Percentiles rank a stretch among this genome's conserved stretches.
phyloP scores from a whole-genome alignment of 495 filamentous ascomycete species.

The Penicillium longicatenatum region DNA sequence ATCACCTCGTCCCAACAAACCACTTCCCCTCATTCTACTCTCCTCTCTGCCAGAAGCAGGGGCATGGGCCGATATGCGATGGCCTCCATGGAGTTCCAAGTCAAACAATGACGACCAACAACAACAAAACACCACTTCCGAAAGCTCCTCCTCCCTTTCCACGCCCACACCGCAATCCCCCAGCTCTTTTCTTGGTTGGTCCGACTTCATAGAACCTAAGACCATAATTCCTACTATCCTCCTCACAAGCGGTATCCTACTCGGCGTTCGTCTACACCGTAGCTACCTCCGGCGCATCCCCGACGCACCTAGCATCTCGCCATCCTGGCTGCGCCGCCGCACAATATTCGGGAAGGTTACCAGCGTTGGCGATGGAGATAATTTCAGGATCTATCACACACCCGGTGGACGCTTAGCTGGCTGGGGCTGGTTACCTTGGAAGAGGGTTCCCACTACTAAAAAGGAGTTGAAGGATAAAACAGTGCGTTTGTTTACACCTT shows the following conservation, averaged over 20 bases:
- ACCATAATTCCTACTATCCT: slow-evolving; percentile 67
- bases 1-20: slow-evolving; percentile 19
- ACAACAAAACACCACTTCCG: slow-evolving; percentile 13
- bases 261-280: slow-evolving; percentile 54
- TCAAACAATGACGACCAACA: slow-evolving; percentile 37
- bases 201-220: slow-evolving; percentile 64
- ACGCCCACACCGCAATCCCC: slow-evolving; percentile 17
- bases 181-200: slow-evolving; percentile 53
- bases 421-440: slow-evolving; percentile 86
- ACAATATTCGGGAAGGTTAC: slow-evolving; percentile 84
- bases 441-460: slow-evolving; percentile 67
- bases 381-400: slow-evolving; percentile 91
- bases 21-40: slow-evolving; percentile 5
- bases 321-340: slow-evolving; percentile 64
- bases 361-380: slow-evolving; percentile 93
- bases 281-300: slow-evolving; percentile 81
- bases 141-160: slow-evolving; percentile 16
- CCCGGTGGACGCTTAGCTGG: slow-evolving; percentile 83
- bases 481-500: slow-evolving; percentile 49
- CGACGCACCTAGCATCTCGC: slow-evolving; percentile 67
- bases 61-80: slow-evolving; percentile 52
- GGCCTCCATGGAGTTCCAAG: slow-evolving; percentile 51
- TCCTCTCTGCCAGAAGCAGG: slow-evolving; percentile 16
- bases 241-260: slow-evolving; percentile 67
- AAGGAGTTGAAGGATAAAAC: slow-evolving; percentile 74